phyloP scores from a whole-genome alignment of 371 early-diverging fungal species.

The Rhizopus stolonifer region DNA sequence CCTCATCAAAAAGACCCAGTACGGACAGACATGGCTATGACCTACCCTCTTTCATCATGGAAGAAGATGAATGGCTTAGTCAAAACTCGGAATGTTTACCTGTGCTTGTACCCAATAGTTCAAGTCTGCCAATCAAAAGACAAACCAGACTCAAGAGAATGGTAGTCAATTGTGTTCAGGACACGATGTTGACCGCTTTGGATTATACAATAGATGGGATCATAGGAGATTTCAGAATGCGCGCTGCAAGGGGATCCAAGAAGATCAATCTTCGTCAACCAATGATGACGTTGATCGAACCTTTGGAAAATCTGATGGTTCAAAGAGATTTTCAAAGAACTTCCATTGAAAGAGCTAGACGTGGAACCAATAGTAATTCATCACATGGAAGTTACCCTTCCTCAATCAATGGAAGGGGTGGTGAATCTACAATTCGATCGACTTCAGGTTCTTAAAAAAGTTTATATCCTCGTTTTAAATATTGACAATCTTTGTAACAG shows the following conservation, averaged over 20 bases:
- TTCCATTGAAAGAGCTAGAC: constrained; percentile 9
- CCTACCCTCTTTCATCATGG: not conserved
- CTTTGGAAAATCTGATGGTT: too few relatives aligned
- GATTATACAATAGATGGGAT: not conserved
- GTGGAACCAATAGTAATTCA: not conserved
- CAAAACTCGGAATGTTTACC: not conserved
- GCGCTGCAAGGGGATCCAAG: not conserved
- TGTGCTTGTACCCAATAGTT: not conserved
- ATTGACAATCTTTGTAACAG: not conserved
- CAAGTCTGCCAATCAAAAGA: not conserved
- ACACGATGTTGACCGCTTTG: not conserved
- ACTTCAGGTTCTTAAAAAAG: constrained; percentile 8
- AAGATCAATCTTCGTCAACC: too few relatives aligned
- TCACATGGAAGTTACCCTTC: not conserved
- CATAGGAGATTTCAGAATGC: not conserved
- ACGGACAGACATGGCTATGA: not conserved
- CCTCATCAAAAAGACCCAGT: not conserved
- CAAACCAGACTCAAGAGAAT: not conserved
- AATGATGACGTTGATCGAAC: too few relatives aligned
- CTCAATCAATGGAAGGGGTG: not conserved
- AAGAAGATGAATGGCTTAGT: not conserved
- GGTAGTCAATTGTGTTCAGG: not conserved
- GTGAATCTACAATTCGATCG: not conserved
- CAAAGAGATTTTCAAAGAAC: too few relatives aligned
- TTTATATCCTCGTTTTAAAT: not conserved